phyloP scores from a whole-genome alignment of 805 yeast species.

The Ogataea philodendri region DNA sequence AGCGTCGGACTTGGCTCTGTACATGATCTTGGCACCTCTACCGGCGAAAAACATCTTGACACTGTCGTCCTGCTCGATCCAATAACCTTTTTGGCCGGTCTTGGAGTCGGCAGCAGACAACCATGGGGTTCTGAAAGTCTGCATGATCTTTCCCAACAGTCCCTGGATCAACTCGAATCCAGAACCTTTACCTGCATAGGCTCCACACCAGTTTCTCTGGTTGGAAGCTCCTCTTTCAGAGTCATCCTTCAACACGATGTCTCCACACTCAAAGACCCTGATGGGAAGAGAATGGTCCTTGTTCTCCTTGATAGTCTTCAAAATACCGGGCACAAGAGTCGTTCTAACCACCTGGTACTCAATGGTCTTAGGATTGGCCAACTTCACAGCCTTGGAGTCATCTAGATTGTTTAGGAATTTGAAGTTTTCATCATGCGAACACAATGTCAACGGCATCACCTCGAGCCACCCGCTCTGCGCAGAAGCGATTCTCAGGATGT shows the following conservation, averaged over 20 bases:
- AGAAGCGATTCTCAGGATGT: conserved; percentile 84
- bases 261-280: conserved; percentile 93
- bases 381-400: conserved; percentile 74
- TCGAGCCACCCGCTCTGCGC: conserved; percentile 96
- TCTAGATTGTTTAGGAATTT: conserved; percentile 73
- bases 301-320: conserved; percentile 94
- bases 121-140: conserved; percentile 90
- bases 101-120: conserved; percentile 45
- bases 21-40: conserved; percentile 87
- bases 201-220: conserved; percentile 93
- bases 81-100: conserved; percentile 70
- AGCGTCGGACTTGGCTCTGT: conserved; percentile 61
- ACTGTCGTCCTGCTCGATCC: conserved; percentile 71
- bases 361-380: conserved; percentile 93
- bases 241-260: conserved; percentile 81
- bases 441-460: conserved; percentile 90
- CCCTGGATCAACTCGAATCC: conserved; percentile 97
- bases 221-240: conserved; percentile 88
- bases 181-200: conserved; percentile 90
- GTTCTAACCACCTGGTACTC: conserved; percentile 99
- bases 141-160: conserved; percentile 90
- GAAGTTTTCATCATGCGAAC: conserved; percentile 97
- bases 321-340: conserved; percentile 86
- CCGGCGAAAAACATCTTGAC: conserved; percentile 90
- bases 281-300: conserved; percentile 94